phyloP scores from a whole-genome alignment of 176 grass and related monocot genomes.

The Sorghum bicolor region DNA sequence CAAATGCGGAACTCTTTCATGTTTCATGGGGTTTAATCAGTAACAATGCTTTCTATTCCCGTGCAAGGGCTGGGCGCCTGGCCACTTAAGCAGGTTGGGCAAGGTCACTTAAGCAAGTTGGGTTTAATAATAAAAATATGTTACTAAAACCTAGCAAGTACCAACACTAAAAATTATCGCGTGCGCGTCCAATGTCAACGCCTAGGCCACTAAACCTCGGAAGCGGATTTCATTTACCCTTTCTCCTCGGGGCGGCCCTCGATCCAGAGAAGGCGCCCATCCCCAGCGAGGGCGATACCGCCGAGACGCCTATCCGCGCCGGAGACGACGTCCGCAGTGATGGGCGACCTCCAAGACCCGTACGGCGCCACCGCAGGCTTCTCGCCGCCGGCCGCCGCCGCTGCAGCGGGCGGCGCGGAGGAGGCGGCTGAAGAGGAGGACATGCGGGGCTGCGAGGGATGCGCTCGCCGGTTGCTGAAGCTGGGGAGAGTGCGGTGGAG shows the following conservation, averaged over 20 bases:
- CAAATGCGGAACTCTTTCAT: background rate
- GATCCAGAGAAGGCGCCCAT: conserved; percentile 49
- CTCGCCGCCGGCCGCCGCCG: background rate
- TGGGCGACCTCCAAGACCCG: conserved; percentile 54
- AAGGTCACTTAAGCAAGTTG: background rate
- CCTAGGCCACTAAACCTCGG: background rate
- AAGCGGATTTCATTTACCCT: conserved; percentile 28
- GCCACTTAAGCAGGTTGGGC: too few species aligned
- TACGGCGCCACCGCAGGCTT: conserved; percentile 40
- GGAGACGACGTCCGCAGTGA: conserved; percentile 52
- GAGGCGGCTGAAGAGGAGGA: background rate
- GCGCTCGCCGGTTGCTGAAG: background rate
- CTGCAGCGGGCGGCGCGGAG: background rate
- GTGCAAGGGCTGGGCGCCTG: too few species aligned
- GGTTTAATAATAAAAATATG: background rate
- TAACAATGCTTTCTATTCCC: background rate
- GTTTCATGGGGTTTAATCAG: background rate
- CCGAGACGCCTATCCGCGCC: conserved; percentile 44
- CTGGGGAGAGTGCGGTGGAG: background rate
- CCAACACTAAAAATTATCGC: background rate
- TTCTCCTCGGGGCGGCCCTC: conserved; percentile 57
- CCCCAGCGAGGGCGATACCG: conserved; percentile 32
- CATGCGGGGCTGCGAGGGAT: background rate
- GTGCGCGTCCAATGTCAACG: background rate
- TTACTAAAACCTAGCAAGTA: too few species aligned